Evolutionary conservation across 208 protist species (phyloP).

Genomic region (Tritrichomonas foetus): DNA sequence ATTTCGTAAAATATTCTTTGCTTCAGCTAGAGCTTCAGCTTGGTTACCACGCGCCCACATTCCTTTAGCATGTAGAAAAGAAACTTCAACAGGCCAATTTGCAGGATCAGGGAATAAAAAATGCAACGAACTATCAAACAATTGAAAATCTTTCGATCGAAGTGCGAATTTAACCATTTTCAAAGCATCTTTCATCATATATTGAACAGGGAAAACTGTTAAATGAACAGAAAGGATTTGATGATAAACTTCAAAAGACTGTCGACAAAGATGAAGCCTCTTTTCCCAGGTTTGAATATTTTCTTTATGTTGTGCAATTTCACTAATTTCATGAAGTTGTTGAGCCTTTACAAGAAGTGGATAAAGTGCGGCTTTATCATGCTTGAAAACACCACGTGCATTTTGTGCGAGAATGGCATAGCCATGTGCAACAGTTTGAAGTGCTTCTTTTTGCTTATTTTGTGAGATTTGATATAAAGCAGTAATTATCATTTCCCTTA

Average conservation of each 20-base stretch:
- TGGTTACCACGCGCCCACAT: neutral
- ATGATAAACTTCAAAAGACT: neutral
- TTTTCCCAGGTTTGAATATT: neutral
- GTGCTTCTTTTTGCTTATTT: neutral
- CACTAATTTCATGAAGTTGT: constrained; percentile 7
- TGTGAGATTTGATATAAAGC: neutral
- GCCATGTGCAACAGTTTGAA: neutral
- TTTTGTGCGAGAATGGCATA: neutral
- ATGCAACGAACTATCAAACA: neutral
- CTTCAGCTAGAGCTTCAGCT: neutral
- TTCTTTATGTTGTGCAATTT: neutral
- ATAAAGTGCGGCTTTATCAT: neutral
- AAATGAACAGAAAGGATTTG: neutral
- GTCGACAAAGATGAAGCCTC: neutral
- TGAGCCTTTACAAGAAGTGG: neutral
- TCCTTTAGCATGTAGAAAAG: neutral
- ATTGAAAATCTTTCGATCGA: neutral
- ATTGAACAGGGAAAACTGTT: neutral
- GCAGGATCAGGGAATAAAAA: neutral
- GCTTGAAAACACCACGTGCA: neutral
- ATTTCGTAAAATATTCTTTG: neutral
- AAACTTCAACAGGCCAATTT: neutral
- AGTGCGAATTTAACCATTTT: neutral
- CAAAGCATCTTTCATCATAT: neutral
- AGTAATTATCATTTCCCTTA: neutral